Evolutionary conservation across 2,329 filamentous ascomycete genomes (phyloP), one percentile per base, ranked within the genome.

Genomic region (Epicoccum nigrum): DNA sequence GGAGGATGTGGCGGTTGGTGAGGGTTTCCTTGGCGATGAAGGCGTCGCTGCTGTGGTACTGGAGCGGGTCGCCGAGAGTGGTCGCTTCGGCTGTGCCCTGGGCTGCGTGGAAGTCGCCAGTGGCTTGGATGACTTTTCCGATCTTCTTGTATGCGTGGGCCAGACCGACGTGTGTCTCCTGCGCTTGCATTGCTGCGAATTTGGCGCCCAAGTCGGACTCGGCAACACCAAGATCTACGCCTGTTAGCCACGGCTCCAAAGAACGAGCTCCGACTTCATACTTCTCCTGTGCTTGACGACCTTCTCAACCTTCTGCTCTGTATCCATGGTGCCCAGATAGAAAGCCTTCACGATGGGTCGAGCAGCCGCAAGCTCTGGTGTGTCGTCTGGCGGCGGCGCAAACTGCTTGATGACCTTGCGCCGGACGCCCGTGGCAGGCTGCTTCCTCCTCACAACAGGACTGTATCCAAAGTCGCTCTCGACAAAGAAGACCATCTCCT

Each of bases 381-480:
- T 97, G 73, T 99, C 94, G 74, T 99, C 94, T 11, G 94, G 92
- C 1, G 94, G 94, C 25, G 94, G 94, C 30, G 94, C 93, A 75
- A 99, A 99, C 74, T 99, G 94, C 81, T 99, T 99, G 71, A 99
- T 81, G 55, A 97, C 88, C 78, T 97, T 97, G 69, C 94, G 85
- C 57, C 94, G 86, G 63, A 99, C 91, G 34, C 94, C 94, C 1
- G 94, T 99, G 7, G 94, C 94, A 17, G 94, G 94, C 74, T 99
- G 94, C 79, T 95, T 96, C 82, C 92, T 91, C 73, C 93, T 88
- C 38, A 97, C 87, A 68, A 97, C 89, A 1, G 94, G 94, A 67
- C 92, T 97, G 75, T 99, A 99, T 32, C 94, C 94, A 73, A 97
- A 97, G 73, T 99, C 94, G 70, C 91, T 96, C 76, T 99, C 94